phyloP scores from a whole-genome alignment of 2,329 filamentous ascomycete species.

The Pyrenophora tritici-repentis region DNA sequence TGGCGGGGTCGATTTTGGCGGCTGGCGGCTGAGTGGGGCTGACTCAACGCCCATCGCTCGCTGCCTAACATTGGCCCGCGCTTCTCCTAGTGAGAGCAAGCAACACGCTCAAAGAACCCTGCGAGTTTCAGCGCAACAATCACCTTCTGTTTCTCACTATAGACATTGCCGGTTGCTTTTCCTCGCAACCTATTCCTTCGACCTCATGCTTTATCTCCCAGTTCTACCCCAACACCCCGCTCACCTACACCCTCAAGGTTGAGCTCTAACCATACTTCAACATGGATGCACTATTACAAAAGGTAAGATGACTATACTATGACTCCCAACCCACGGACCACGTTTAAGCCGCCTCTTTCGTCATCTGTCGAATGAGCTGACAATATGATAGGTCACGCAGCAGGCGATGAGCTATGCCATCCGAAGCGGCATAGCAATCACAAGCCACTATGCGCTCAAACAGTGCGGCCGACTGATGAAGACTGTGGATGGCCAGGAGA shows the following conservation, averaged over 20 bases:
- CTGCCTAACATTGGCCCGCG: conserved; percentile 34
- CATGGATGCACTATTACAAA: conserved; percentile 74
- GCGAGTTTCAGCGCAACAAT: not conserved
- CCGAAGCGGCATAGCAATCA: conserved; percentile 79
- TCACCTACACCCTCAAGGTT: conserved; percentile 1
- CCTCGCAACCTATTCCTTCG: not conserved
- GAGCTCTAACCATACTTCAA: conserved; percentile 30
- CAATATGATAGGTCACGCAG: conserved; percentile 61
- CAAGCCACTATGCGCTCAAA: conserved; percentile 80
- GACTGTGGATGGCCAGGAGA: conserved; percentile 69
- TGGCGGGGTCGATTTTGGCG: conserved; percentile 23
- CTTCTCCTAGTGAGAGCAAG: conserved; percentile 17
- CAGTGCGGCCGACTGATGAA: conserved; percentile 80
- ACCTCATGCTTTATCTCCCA: conserved; percentile 5
- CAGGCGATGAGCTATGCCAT: conserved; percentile 94
- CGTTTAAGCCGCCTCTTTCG: not conserved
- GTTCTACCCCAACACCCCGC: not conserved
- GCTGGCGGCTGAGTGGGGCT: conserved; percentile 20
- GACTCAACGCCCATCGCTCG: conserved; percentile 19
- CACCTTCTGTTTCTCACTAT: not conserved
- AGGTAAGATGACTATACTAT: conserved; percentile 51
- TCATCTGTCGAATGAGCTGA: conserved; percentile 6
- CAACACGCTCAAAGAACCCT: conserved; percentile 14
- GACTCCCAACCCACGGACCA: conserved; percentile 5
- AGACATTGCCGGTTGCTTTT: not conserved